Evolutionary conservation across 2,329 filamentous ascomycete genomes (phyloP).

Genomic region (Penicillium paneum): DNA sequence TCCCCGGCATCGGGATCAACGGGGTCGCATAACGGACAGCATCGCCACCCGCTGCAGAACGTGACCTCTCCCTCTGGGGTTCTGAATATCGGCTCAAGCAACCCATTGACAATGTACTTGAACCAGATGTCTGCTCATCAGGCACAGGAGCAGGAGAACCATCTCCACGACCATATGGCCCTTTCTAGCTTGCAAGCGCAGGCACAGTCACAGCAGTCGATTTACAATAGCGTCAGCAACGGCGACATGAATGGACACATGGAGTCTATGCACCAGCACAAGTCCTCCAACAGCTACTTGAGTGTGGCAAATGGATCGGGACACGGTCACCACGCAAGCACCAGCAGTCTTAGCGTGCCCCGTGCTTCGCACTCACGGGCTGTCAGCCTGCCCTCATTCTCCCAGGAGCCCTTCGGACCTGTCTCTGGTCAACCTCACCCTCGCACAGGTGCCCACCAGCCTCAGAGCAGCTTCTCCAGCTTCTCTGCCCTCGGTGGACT

Average conservation of each 20-base stretch:
- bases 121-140: conserved; percentile 64
- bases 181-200: conserved; percentile 55
- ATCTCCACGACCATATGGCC: conserved; percentile 42
- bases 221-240: conserved; percentile 73
- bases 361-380: conserved; percentile 70
- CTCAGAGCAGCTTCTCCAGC: conserved; percentile 55
- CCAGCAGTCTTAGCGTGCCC: conserved; percentile 51
- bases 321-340: conserved; percentile 70
- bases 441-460: conserved; percentile 41
- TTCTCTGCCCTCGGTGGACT: conserved; percentile 59
- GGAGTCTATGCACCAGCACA: conserved; percentile 51
- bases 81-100: conserved; percentile 74
- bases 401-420: conserved; percentile 55
- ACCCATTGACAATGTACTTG: conserved; percentile 90
- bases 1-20: conserved; percentile 55
- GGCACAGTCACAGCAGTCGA: conserved; percentile 69
- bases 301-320: conserved; percentile 55
- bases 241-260: conserved; percentile 58
- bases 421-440: conserved; percentile 35
- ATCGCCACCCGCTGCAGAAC: conserved; percentile 57
- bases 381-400: conserved; percentile 78
- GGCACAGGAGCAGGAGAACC: conserved; percentile 65
- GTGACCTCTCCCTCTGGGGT: conserved; percentile 63
- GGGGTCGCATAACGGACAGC: conserved; percentile 53
- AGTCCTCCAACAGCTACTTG: conserved; percentile 64